These are phyloP conservation scores for Neonothopanus nambi DNA, from an alignment of 1,284 basidiomycete species.

Conservation along the genomic window DNA sequence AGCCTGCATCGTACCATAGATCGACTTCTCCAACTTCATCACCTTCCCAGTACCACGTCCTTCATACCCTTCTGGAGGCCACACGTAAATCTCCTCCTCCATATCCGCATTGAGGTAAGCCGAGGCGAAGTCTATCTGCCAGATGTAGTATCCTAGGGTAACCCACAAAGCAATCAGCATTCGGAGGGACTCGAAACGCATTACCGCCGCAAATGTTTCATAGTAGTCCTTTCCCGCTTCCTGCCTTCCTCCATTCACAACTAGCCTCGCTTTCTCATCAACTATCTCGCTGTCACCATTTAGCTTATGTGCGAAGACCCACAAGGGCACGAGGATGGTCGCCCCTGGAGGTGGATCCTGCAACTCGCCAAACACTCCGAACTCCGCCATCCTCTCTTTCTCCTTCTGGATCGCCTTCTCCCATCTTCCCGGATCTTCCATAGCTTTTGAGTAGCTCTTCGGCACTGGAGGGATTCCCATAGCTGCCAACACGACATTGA, in stretches of 20 bases:
- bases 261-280: background rate
- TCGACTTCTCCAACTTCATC: slow-evolving; percentile 24
- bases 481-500: slow-evolving; percentile 1
- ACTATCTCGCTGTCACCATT: background rate
- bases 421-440: slow-evolving; percentile 20
- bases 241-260: background rate
- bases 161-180: background rate
- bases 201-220: background rate
- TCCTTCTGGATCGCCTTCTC: slow-evolving; percentile 21
- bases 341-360: slow-evolving; percentile 7
- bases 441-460: slow-evolving; percentile 19
- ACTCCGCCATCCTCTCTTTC: slow-evolving; percentile 10
- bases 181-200: background rate
- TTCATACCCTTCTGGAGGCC: slow-evolving; percentile 26
- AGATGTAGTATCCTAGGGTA: slow-evolving; percentile 16
- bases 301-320: too few relatives aligned
- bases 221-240: background rate
- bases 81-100: slow-evolving; percentile 29
- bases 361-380: slow-evolving; percentile 14
- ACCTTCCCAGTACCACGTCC: slow-evolving; percentile 16
- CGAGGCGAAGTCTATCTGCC: too few relatives aligned
- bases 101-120: too few relatives aligned
- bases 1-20: slow-evolving; percentile 36
- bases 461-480: slow-evolving; percentile 11
- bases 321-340: too few relatives aligned